Conservation (phyloP, 75 land plant species). For the Azolla pinnata region DNA sequence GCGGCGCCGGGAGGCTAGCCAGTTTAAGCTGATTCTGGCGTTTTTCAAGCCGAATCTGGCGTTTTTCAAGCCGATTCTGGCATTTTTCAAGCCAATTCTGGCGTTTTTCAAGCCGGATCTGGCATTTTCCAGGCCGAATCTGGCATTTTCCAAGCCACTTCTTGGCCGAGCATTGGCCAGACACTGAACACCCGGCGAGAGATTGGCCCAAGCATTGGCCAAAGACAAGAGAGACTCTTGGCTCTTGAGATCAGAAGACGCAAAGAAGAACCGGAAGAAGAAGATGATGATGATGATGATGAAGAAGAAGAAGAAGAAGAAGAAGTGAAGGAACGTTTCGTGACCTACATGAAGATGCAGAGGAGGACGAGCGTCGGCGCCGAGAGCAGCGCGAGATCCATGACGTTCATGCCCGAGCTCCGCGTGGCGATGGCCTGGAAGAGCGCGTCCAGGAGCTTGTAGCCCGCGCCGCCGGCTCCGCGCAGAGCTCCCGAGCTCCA, state of each 20-base stretch:
- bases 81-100: too few relatives aligned
- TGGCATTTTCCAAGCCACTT: too few relatives aligned
- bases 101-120: too few relatives aligned
- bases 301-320: background rate
- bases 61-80: too few relatives aligned
- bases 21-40: too few relatives aligned
- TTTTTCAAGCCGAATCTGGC: too few relatives aligned
- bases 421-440: constrained; percentile 52
- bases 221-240: constrained; percentile 11
- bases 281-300: background rate
- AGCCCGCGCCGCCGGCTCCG: constrained; percentile 27
- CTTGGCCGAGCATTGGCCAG: too few relatives aligned
- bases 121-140: too few relatives aligned
- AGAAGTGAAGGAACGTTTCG: background rate
- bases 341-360: constrained; percentile 66
- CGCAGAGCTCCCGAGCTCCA: constrained; percentile 27
- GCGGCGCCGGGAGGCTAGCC: too few relatives aligned
- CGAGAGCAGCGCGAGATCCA: constrained; percentile 42
- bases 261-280: background rate
- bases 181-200: too few relatives aligned
- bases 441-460: constrained; percentile 44
- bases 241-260: constrained; percentile 1
- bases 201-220: background rate
- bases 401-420: constrained; percentile 48
- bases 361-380: constrained; percentile 53